Base-by-base conservation (phyloP, 495 filamentous ascomycete species). In the Aspergillus sclerotiicarbonarius region DNA sequence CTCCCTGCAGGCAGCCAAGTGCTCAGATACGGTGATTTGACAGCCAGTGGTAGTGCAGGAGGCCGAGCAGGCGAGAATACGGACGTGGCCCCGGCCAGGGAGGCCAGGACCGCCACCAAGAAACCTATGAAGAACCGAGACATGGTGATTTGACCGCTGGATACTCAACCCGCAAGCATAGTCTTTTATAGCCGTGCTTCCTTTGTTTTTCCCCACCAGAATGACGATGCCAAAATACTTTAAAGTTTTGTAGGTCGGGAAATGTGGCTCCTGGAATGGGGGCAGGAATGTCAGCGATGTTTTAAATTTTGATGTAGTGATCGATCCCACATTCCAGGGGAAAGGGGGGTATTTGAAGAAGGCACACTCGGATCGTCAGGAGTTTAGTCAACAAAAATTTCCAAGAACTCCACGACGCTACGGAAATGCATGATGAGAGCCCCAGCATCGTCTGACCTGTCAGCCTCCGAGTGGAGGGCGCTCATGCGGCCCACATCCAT, bases 1-100 rank as follows among this genome's bases (percentile, higher is more conserved):
- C 63, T 77, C 2, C 82, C 82, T 13, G 75, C 81, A 54, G 74
- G 58, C 19, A 78, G 66, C 83, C 83, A 86, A 8, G 80, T 80
- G 60, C 73, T 84, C 20, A 84, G 55, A 49, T 85, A 86, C 2
- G 83, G 83, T 1, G 80, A 83, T 57, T 76, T 80, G 37, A 85
- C 83, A 47, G 83, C 83, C 50, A 86, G 63, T 1, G 83, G 83
- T 5, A 84, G 46, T 5, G 82, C 71, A 29, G 83, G 83, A 18
- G 83, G 83, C 0, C 83, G 75, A 54, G 80, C 79, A 54, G 82
- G 83, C 12, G 72, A 71, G 52, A 83, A 84, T 5, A 72, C 77
- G 20, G 82, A 84, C 32, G 41, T 41, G 13, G 76, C 74, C 44
- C 53, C 56, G 33, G 68, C 62, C 7, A 62, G 61, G n/a, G 62